Conservation (phyloP, 73 alveolate species). For the Tetrahymena thermophila region DNA sequence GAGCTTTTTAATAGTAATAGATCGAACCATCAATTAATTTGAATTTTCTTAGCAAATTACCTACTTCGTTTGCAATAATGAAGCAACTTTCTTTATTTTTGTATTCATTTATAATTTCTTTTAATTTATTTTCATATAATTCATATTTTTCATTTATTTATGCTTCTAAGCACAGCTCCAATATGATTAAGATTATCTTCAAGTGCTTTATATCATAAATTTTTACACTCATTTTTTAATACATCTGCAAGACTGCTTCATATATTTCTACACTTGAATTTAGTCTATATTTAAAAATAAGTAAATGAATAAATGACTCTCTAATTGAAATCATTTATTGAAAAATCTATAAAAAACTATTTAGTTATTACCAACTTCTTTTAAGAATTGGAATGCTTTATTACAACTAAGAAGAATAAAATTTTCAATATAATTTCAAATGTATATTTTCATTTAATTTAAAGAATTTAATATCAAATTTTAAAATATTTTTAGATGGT, state of each 20-base stretch:
- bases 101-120: background rate
- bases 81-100: background rate
- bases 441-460: too few relatives aligned
- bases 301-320: too few relatives aligned
- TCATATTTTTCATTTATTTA: background rate
- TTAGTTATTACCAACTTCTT: too few relatives aligned
- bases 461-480: too few relatives aligned
- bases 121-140: background rate
- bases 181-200: background rate
- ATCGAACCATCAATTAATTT: background rate
- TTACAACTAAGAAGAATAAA: too few relatives aligned
- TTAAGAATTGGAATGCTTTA: too few relatives aligned
- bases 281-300: background rate
- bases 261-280: background rate
- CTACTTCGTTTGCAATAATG: background rate
- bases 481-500: too few relatives aligned
- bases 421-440: too few relatives aligned
- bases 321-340: too few relatives aligned
- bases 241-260: background rate
- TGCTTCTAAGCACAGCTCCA: background rate
- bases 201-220: background rate
- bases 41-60: background rate
- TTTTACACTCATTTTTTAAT: background rate
- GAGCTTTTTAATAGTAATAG: background rate
- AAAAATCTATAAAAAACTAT: background rate